phyloP scores from a whole-genome alignment of 345 rosid genomes.

The Ceriops zippeliana region DNA sequence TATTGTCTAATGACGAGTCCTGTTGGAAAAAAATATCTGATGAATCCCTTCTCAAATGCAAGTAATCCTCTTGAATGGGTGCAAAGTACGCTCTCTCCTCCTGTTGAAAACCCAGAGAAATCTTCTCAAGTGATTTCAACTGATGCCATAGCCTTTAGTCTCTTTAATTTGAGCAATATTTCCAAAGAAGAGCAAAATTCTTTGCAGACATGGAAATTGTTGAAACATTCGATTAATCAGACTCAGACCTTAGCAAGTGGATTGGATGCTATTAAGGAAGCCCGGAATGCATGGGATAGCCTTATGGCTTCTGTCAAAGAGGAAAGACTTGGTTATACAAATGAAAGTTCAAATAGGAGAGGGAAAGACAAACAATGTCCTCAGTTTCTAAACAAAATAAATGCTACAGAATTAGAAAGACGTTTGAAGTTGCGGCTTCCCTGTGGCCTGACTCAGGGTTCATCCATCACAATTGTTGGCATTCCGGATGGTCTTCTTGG shows the following conservation, averaged over 20 bases:
- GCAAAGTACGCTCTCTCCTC: constrained; percentile 46
- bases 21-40: constrained; percentile 49
- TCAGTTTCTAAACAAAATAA: constrained; percentile 72
- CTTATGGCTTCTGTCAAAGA: constrained; percentile 71
- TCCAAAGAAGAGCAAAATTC: constrained; percentile 61
- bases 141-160: constrained; percentile 43
- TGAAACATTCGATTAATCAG: constrained; percentile 55
- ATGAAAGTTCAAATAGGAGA: constrained; percentile 41
- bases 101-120: constrained; percentile 49
- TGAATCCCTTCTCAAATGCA: constrained; percentile 48
- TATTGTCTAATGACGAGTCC: constrained; percentile 60
- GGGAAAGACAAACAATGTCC: constrained; percentile 73
- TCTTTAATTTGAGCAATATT: constrained; percentile 59
- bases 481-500: constrained; percentile 89
- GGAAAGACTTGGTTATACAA: constrained; percentile 46
- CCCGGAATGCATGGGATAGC: constrained; percentile 74
- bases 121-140: constrained; percentile 58
- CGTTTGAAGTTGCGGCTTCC: constrained; percentile 59
- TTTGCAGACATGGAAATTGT: constrained; percentile 70
- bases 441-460: constrained; percentile 95
- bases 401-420: constrained; percentile 57
- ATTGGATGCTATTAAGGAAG: constrained; percentile 86
- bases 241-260: constrained; percentile 68
- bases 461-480: constrained; percentile 85
- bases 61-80: constrained; percentile 80